phyloP scores from a whole-genome alignment of 169 alveolate species.

The Babesia caballi region DNA sequence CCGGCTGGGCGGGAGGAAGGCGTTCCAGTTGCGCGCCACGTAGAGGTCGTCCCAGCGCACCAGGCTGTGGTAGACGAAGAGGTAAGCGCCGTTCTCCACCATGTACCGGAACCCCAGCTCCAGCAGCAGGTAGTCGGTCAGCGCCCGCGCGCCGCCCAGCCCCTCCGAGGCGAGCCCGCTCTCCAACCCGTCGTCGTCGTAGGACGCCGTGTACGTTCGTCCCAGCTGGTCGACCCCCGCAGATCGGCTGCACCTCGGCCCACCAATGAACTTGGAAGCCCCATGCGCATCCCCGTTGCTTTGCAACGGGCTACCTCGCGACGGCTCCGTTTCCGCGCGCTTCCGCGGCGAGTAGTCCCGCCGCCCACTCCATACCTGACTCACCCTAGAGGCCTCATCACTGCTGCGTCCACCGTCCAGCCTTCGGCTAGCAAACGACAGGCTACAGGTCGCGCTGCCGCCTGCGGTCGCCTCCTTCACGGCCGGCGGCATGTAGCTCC shows the following conservation, averaged over 20 bases:
- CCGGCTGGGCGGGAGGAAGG: conserved; percentile 62
- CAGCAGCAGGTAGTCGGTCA: conserved; percentile 39
- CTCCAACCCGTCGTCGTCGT: neutral
- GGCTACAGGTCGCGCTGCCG: neutral
- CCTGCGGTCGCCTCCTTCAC: neutral
- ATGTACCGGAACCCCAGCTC: conserved; percentile 25
- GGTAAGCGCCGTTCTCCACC: conserved; percentile 48
- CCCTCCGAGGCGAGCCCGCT: neutral
- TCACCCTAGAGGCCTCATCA: neutral
- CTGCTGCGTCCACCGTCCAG: neutral
- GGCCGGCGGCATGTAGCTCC: conserved; percentile 1
- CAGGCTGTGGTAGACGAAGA: conserved; percentile 56
- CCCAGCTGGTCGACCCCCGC: neutral
- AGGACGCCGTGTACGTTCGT: neutral
- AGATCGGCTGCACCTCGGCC: neutral
- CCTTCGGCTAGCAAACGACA: neutral
- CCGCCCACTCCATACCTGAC: no score
- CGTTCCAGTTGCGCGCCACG: conserved; percentile 57
- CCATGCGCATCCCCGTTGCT: neutral
- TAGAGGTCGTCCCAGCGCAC: conserved; percentile 59
- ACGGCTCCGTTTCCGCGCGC: neutral
- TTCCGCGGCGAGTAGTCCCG: neutral
- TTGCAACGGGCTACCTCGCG: neutral
- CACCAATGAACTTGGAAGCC: neutral
- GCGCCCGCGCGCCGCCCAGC: neutral